Conservation (phyloP, 345 rosid genomes). For the Toxicodendron radicans region DNA sequence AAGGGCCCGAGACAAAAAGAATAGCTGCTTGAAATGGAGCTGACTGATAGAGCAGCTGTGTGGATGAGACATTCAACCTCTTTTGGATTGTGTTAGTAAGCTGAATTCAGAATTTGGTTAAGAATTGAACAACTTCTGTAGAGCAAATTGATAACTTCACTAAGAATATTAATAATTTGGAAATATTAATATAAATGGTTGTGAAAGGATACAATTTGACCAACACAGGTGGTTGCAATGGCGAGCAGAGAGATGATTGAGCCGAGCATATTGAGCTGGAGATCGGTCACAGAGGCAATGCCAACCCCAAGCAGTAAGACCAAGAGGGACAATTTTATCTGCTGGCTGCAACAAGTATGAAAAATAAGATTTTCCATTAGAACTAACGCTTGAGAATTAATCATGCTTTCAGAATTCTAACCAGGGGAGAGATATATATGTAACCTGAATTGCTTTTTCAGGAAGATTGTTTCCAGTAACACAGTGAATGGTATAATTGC, state of each 20-base stretch:
- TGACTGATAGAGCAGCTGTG: constrained; percentile 93
- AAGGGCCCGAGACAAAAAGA: constrained; percentile 91
- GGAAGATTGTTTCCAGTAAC: constrained; percentile 82
- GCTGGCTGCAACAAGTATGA: constrained; percentile 54
- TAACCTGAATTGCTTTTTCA: constrained; percentile 92
- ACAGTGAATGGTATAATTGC: constrained; percentile 99
- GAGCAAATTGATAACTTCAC: no score
- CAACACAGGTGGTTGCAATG: constrained; percentile 87
- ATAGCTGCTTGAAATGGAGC: constrained; percentile 99
- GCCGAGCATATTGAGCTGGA: constrained; percentile 86
- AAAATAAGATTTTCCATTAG: neutral
- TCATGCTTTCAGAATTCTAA: neutral
- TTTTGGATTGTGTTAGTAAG: constrained; percentile 96
- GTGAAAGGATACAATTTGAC: constrained; percentile 82
- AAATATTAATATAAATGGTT: neutral
- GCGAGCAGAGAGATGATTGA: constrained; percentile 82
- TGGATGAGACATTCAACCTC: constrained; percentile 88
- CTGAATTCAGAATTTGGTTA: constrained; percentile 40
- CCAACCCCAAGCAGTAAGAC: constrained; percentile 82
- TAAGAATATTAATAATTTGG: no score
- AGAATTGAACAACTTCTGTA: constrained; percentile 2
- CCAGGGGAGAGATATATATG: no score
- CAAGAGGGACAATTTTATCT: constrained; percentile 68
- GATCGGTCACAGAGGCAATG: constrained; percentile 92
- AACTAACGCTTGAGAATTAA: neutral